Base-by-base conservation (phyloP, 2,329 filamentous ascomycete genomes). In the Apiospora koreana region DNA sequence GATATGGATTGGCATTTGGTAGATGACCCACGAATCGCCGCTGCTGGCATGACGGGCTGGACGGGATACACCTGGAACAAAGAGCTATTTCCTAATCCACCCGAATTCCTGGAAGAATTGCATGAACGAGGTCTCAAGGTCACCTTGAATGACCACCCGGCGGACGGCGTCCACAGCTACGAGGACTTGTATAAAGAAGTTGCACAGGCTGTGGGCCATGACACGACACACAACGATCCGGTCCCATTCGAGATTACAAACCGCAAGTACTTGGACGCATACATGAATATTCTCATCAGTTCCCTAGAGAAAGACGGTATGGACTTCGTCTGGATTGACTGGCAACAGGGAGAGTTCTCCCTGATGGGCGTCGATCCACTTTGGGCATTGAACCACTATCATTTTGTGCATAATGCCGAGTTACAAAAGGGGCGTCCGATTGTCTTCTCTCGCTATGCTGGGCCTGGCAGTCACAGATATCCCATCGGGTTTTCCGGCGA, bases 1-100 rank as follows among this genome's bases (percentile, higher is more conserved):
- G 89, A 92, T 74, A 91, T 91, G 89, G 89, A 91, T 76, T 91
- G 89, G 89, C 89, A 91, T 78, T 77, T 86, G 58, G 87, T 90
- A 0, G 76, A 83, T 1, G 84, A 85, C 14, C 78, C 83, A 8
- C 77, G 77, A n/a, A 80, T 84, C n/a, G 79, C 77, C 14, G 78
- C 81, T 68, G 83, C 83, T n/a, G 87, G 87, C 23, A 62, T 65
- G 58, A 66, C 54, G 16, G 68, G 68, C 2, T 89, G 86, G 86
- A 89, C 87, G 0, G 89, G 89, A 1, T 91, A 91, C 74, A 89
- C 86, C 1, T 91, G 89, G 89, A 86, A 91, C 74, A 85, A 82
- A 69, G 77, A 86, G 35, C 79, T 90, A 0, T 88, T 90, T 69
- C 88, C 89, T 0, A 81, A 90, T 31, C 89, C 89, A 0, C 78